Base-by-base conservation (phyloP, 768 basidiomycete species). In the Holtermanniella nyarrowii region DNA sequence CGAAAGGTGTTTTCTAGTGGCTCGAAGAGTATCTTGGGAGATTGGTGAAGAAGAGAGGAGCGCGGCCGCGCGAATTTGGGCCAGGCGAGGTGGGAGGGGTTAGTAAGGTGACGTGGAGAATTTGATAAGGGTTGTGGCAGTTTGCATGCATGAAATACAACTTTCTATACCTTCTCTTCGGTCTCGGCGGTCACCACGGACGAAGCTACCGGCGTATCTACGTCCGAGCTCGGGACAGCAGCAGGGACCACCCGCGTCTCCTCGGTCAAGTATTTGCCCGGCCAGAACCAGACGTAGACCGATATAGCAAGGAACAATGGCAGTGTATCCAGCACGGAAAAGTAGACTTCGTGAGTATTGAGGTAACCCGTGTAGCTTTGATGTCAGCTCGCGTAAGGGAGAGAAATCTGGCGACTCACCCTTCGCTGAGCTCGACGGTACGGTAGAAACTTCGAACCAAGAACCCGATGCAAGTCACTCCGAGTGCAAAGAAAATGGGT, bases 381-480 rank as follows among this genome's bases (percentile, higher is more conserved):
- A 7, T 18, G 20, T 26, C 45, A 26, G 45, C 14, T 41, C 23
- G 27, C 4, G 20, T 27, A 48, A 37, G 11, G 5, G 13, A 11
- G 27, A 21, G 10, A 37, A 18, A 1, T 22, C 31, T 12, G 26
- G 42, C 1, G 13, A 56, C 63, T 52, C 39, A 64, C 65, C 70
- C 70, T 49, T 71, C 50, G 42, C 59, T 60, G 5, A 71, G 54
- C 53, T 71, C 68, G 43, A 68, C 60, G 4, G 67, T 69, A 27
- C 69, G 47, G 58, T 60, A 71, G 26, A 69, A 53, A 49, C 63
- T 65, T 63, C 69, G 62, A 39, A 68, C 64, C 49, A 68, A 43
- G 50, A 71, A 71, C 47, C 66, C 65, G 53, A 69, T 65, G 54
- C 66, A 69, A 44, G 68, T 69, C 58, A 65, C 69, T 1, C 70